Evolutionary conservation across 257 asterid species (phyloP).

Genomic region (Solanum pennellii): DNA sequence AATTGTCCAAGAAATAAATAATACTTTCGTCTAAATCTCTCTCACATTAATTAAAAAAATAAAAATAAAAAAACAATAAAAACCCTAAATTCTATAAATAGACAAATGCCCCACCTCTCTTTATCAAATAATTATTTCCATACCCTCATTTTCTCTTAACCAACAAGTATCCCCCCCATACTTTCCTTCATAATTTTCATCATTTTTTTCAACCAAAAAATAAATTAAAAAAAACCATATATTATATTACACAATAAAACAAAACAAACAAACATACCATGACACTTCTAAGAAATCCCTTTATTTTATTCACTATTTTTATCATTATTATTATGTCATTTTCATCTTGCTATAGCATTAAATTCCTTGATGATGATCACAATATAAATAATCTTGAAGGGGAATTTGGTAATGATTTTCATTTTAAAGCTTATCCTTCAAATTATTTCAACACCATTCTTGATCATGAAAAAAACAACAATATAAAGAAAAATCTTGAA

Average conservation of each 20-base stretch:
- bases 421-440: conserved; percentile 30
- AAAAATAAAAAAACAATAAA: too few species aligned
- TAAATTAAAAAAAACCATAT: not conserved
- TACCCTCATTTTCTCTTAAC: not conserved
- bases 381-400: not conserved
- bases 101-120: not conserved
- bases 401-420: conserved; percentile 29
- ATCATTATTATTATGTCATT: not conserved
- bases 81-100: not conserved
- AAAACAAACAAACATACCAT: not conserved
- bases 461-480: not conserved
- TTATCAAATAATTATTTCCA: not conserved
- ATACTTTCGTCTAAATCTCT: not conserved
- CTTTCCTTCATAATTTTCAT: not conserved
- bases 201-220: not conserved
- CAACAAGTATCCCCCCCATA: not conserved
- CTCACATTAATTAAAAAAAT: not conserved
- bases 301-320: not conserved
- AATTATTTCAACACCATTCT: not conserved
- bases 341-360: not conserved
- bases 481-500: not conserved
- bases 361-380: not conserved
- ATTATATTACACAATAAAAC: not conserved
- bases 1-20: not conserved
- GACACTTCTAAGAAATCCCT: not conserved